These are phyloP conservation scores for Diphasiastrum complanatum DNA, from an alignment of 83 land plant species.

Conservation along the genomic window DNA sequence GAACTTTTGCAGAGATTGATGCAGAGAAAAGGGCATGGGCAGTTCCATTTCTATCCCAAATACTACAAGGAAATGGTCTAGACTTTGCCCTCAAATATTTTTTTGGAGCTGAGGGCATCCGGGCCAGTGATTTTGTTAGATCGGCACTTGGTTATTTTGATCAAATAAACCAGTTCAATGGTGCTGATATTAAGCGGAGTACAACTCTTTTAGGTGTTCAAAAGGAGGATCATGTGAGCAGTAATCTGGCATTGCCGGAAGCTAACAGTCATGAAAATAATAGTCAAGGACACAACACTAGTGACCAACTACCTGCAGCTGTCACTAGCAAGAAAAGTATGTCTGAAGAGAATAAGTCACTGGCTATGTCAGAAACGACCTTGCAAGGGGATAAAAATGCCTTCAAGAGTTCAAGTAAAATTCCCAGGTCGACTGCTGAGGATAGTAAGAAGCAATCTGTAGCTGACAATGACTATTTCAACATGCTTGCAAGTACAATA, in stretches of 20 bases:
- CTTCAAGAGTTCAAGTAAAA: no score
- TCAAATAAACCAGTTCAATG: constrained; percentile 10
- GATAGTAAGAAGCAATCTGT: no score
- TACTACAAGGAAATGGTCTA: constrained; percentile 42
- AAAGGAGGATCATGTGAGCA: neutral
- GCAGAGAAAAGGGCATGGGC: constrained; percentile 56
- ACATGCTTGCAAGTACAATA: no score
- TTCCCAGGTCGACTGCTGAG: no score
- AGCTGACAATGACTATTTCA: no score
- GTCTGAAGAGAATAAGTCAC: neutral
- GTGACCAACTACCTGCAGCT: neutral
- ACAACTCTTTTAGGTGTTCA: neutral
- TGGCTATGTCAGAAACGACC: no score
- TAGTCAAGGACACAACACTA: neutral
- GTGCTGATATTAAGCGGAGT: constrained; percentile 23
- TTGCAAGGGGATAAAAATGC: no score
- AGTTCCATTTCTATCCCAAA: constrained; percentile 56
- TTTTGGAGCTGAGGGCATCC: constrained; percentile 61
- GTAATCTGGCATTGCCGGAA: neutral
- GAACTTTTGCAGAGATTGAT: constrained; percentile 56
- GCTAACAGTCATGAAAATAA: neutral
- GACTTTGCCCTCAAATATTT: constrained; percentile 46
- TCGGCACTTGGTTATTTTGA: constrained; percentile 63
- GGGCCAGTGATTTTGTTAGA: constrained; percentile 62
- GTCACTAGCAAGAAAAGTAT: neutral